phyloP scores from a whole-genome alignment of 805 yeast species.

The Wilhelminamyces savonicus region DNA sequence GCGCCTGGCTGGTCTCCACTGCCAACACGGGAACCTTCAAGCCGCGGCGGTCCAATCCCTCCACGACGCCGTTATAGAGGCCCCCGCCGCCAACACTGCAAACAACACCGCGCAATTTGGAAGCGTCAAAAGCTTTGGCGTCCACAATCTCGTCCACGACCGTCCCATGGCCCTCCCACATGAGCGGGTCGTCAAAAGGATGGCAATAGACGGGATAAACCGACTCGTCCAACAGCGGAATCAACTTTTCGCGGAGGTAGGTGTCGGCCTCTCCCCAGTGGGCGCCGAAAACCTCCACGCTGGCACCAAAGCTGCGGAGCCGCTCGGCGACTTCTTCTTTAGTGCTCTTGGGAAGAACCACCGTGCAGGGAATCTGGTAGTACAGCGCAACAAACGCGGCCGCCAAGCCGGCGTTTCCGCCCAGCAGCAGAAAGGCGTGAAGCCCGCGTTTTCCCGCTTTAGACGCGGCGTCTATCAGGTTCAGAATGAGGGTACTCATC shows the following conservation, averaged over 20 bases:
- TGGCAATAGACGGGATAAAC: constrained; percentile 22
- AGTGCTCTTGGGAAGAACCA: constrained; percentile 18
- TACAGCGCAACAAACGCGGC: constrained; percentile 21
- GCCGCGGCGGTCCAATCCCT: constrained; percentile 14
- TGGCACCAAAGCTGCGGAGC: constrained; percentile 15
- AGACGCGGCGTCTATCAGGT: constrained; percentile 1
- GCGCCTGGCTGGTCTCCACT: constrained; percentile 21
- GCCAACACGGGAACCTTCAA: constrained; percentile 17
- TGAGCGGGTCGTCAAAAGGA: constrained; percentile 23
- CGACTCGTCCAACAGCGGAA: constrained; percentile 6
- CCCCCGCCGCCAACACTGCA: constrained; percentile 34
- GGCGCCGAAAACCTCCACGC: constrained; percentile 15
- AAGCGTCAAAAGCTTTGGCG: constrained; percentile 8
- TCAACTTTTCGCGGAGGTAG: constrained; percentile 11
- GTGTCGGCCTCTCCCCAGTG: constrained; percentile 30
- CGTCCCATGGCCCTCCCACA: constrained; percentile 26
- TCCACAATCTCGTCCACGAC: constrained; percentile 18
- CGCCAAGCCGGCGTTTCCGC: constrained; percentile 32
- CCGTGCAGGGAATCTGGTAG: constrained; percentile 20
- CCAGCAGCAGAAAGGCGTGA: constrained; percentile 22
- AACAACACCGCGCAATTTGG: constrained; percentile 19
- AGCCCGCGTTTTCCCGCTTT: constrained; percentile 8
- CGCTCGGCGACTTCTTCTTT: constrained; percentile 14
- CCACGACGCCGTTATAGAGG: constrained; percentile 21
- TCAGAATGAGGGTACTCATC: constrained; percentile 4